Evolutionary conservation across 306 rosid genomes (phyloP), one percentile per base, ranked within the genome.

Genomic region (Leucaena leucocephala): DNA sequence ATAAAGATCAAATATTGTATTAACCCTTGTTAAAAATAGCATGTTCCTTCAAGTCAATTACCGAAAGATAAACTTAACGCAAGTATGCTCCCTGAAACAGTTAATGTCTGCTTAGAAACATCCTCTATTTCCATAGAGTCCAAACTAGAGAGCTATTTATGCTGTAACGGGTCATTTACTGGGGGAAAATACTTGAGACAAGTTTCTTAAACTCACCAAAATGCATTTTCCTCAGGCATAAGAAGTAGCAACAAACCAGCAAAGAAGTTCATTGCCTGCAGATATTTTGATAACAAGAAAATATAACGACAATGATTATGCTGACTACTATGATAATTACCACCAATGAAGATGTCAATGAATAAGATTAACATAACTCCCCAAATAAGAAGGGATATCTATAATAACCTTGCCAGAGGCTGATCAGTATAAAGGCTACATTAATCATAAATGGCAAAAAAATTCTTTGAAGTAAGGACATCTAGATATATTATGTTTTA

Each of bases 221-320:
- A 95, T 74, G 99, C 99, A 90, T 91, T 95, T 83, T 95, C 99
- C 81, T 95, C 99, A 0, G 98, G 98, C 99, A 95, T 93, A 81
- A 93, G 88, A 76, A 95, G 98, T 79, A 95, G 84, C 80, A 95
- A 84, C 63, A 91, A 58, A 71, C 96, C 98, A 76, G 97, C 98
- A 87, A 95, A 95, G 86, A 95, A 95, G 84, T 95, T 95, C 99
- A 93, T 95, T 76, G 94, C 99, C 99, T 93, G 98, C 90, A 81
- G 62, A 78, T 80, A 73, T 86, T 79, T 70, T 64, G 77, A 71
- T 72, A 75, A 67, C 39, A 58, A 67, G 66, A 36, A 65, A 76
- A 6, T 61, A 43, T 35, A 80, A 68, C 0, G 55, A 69, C 19
- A 80, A 50, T 57, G 66, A 72, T 58, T 49, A 63, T 69, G 68